Base-by-base conservation (phyloP, 2,329 filamentous ascomycete species). In the Penicillium sp. region DNA sequence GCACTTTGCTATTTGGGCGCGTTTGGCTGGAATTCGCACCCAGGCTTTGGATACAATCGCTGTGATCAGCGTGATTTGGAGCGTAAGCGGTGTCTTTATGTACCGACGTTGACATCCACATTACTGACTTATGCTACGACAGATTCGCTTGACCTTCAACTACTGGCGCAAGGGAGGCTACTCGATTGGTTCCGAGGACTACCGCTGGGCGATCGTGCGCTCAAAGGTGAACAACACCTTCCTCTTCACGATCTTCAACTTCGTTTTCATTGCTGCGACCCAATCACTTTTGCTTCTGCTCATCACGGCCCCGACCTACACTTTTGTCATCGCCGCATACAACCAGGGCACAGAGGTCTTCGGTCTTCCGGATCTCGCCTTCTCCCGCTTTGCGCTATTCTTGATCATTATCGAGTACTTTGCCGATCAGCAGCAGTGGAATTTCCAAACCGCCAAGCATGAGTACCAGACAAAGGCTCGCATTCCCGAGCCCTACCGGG, bases 81-180 rank as follows among this genome's bases (percentile, higher is more conserved):
- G 90, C 77, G 90, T 93, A 80, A 77, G 89, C 73, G 2, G 26
- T 4, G 35, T 10, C 40, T 6, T 22, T 25, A 16, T 8, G 8
- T 14, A 19, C 22, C 0, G 8, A 52, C 37, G 26, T 52, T 48
- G 28, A 40, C 11, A n/a, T 46, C 45, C 11, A 37, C 55, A 55
- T 53, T 38, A 38, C 54, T 43, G 49, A 60, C 25, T 71, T 73
- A 51, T 76, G 62, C 52, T 30, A 33, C 51, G 16, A 22, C 67
- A 93, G 91, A 75, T 80, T 60, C 90, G 95, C 11, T 81, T 99
- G 77, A 98, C 94, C 2, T 98, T 86, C 82, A 99, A 99, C 79
- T 99, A 97, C 80, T 97, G 91, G 89, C 89, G 95, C 60, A 96
- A 92, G 76, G 95, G 95, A 42, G 95, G 95, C 26, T 99, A 99